Evolutionary conservation across 192 early-diverging fungal species (phyloP), one percentile per base, ranked within the genome.

Genomic region (Spizellomyces sp.): DNA sequence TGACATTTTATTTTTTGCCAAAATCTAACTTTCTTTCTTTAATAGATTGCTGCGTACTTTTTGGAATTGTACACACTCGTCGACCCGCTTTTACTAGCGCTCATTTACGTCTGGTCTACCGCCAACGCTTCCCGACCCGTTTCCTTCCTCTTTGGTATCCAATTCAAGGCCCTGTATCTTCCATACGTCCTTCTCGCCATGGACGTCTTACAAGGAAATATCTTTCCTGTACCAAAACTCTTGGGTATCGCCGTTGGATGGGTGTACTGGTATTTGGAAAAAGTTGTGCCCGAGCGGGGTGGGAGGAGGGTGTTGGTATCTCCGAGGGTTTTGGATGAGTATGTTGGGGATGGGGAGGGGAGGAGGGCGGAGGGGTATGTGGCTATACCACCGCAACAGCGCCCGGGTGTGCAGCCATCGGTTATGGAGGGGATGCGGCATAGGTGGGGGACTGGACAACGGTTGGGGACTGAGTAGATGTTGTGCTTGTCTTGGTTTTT

Each of bases 101-200:
- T 93, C 42, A 67, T 87, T n/a, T 93, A 92, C 52, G 75, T 93
- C 50, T 95, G 93, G 93, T 79, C 90, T n/a, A 77, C 85, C 78
- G 75, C 87, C 70, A 79, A 86, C 61, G 74, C 81, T 21, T 81
- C 85, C 21, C 61, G 66, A 62, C 76, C 65, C 6, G 90, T 95
- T 5, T 80, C 71, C 7, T 93, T 95, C 74, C 79, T 91, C 68
- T 88, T 93, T 74, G 93, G 92, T 6, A 64, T 93, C 46, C 78
- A 73, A 56, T 92, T 95, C 67, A 66, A 88, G 74, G 90, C 89
- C 0, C 63, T 84, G 47, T 95, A 91, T 77, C 81, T 96, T 66
- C 95, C 95, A 8, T 91, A 86, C 80, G 93, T 83, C 10, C 70
- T 90, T 46, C 69, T 91, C 21, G 83, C 71, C 9, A 66, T 79